Evolutionary conservation across 148 eudicot genomes (phyloP), one percentile per base, ranked within the genome.

Genomic region (Rhododendron simsii): DNA sequence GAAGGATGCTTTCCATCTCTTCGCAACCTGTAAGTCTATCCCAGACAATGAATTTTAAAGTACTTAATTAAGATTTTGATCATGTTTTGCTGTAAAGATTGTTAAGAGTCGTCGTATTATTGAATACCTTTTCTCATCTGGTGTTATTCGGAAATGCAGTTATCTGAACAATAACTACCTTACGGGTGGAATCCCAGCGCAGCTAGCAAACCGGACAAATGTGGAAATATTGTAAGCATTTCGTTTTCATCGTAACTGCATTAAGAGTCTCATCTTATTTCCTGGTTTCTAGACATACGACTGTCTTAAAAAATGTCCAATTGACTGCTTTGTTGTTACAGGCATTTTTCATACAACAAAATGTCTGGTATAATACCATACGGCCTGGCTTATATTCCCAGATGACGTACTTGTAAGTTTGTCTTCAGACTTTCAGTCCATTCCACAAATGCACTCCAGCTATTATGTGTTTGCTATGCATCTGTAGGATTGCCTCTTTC

Each of bases 1-100:
- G 98, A 96, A 89, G 99, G 99, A 84, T 93, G 99, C 86, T 96
- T 96, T 88, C 98, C 98, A 81, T 92, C 93, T 78, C 98, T 96
- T 80, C 96, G 98, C 79, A 95, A 96, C 88, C 91, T 96, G 98
- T 96, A 92, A 92, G 98, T 86, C 39, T 37, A n/a, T 71, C 26
- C 78, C 67, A 41, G 11, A 16, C 23, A 14, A 6, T 18, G 81
- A 44, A 75, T 16, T 63, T 33, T 59, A 4, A 15, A 57, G 35
- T 55, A 21, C 50, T 87, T 78, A 45, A 30, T 30, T 30, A 81
- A 18, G 26, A 41, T 87, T 78, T 45, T 69, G 37, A n/a, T 84
- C 67, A 61, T 44, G 48, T 65, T 69, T 85, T 48, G 63, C 75
- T 74, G 76, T 85, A 35, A 79, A 26, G 23, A 33, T 30, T 53